Evolutionary conservation across 176 grass and related monocot species (phyloP).

Genomic region (Juncus inflexus): DNA sequence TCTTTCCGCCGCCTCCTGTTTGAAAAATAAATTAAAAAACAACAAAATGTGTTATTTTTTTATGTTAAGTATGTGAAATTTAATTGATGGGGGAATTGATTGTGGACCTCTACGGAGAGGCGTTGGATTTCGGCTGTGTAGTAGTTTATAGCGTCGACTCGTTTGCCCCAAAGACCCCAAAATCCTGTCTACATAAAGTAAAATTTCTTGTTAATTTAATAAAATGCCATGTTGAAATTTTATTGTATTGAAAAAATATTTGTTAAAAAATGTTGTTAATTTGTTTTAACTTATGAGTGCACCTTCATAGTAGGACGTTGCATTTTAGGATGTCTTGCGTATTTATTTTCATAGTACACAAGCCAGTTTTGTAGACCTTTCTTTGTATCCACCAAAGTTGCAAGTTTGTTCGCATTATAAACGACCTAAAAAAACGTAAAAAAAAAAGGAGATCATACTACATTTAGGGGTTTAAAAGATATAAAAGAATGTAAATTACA

Average conservation of each 20-base stretch:
- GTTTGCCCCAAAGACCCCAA: slow-evolving; percentile 74
- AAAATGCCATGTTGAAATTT: slow-evolving; percentile 2
- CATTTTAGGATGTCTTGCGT: slow-evolving; percentile 34
- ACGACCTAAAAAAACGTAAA: slow-evolving; percentile 43
- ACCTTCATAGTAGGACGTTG: slow-evolving; percentile 81
- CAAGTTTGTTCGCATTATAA: slow-evolving; percentile 87
- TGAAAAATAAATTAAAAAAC: too few species aligned
- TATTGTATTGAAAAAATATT: not conserved
- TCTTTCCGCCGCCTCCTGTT: slow-evolving; percentile 73
- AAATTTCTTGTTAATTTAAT: slow-evolving; percentile 30
- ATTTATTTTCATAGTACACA: slow-evolving; percentile 86
- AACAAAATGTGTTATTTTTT: not conserved
- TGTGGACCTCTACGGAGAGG: slow-evolving; percentile 66
- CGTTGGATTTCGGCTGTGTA: slow-evolving; percentile 61
- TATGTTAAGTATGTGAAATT: not conserved
- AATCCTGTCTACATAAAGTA: slow-evolving; percentile 77
- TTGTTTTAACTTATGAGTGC: slow-evolving; percentile 2
- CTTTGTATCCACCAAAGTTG: slow-evolving; percentile 60
- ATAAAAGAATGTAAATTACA: slow-evolving; percentile 1
- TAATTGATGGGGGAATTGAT: not conserved
- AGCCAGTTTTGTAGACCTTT: slow-evolving; percentile 82
- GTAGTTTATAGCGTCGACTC: slow-evolving; percentile 75
- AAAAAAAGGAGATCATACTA: not conserved
- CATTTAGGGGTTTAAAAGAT: not conserved
- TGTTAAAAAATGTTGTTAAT: not conserved